Conservation (phyloP, 2,329 filamentous ascomycete species). For the Hypoxylon sp. region DNA sequence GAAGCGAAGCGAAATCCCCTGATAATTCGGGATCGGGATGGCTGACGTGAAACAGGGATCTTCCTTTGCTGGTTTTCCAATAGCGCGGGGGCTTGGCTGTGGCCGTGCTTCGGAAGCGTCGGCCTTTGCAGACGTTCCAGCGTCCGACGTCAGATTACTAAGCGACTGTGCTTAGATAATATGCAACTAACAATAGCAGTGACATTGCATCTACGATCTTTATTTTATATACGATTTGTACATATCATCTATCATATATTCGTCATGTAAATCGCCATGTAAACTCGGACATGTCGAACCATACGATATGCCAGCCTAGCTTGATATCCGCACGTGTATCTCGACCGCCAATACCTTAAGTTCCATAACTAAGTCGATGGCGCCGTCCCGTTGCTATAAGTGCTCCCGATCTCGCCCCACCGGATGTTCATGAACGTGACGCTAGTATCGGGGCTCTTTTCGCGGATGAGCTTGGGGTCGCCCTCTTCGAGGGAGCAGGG, state of each 20-base stretch:
- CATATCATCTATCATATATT: neutral
- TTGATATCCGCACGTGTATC: neutral
- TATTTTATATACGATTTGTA: too few species aligned
- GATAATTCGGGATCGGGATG: constrained; percentile 14
- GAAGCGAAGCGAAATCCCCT: constrained; percentile 17
- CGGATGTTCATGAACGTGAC: constrained; percentile 42
- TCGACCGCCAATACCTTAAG: neutral
- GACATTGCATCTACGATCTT: too few species aligned
- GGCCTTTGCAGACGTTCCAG: neutral
- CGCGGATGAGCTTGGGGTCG: constrained; percentile 49
- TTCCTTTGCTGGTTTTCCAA: neutral
- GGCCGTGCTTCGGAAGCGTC: neutral
- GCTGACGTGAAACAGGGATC: constrained; percentile 20
- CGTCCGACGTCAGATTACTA: neutral
- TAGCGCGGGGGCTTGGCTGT: neutral
- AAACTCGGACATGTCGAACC: too few species aligned
- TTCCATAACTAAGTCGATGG: neutral
- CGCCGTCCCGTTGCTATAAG: constrained; percentile 17
- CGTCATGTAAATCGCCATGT: too few species aligned
- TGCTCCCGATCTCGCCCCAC: constrained; percentile 42
- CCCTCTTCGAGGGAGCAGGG: constrained; percentile 64
- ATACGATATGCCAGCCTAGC: too few species aligned
- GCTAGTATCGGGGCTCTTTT: constrained; percentile 35
- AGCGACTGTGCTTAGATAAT: neutral
- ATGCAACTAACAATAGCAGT: too few species aligned